A percentile compares a stretch with the other conserved stretches of the same genome.
phyloP scores from a whole-genome alignment of 2,329 filamentous ascomycete species.

The Hirsutella thompsonii region DNA sequence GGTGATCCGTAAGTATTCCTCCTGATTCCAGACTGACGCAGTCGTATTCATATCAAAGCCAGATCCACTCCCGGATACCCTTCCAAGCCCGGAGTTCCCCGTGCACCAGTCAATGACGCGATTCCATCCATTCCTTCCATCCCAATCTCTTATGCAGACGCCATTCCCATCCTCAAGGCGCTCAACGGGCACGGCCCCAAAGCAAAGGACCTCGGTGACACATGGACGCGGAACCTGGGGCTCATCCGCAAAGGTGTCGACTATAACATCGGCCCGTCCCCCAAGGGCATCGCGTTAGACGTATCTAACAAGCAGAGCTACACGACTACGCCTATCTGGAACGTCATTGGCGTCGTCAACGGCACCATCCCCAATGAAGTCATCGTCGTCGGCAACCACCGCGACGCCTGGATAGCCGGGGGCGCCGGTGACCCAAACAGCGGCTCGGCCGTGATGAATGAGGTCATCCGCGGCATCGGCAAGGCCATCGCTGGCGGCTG shows the following conservation, averaged over 20 bases:
- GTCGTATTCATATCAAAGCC: neutral
- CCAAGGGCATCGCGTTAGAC: slow-evolving; percentile 57
- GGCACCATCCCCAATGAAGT: slow-evolving; percentile 77
- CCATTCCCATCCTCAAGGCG: slow-evolving; percentile 74
- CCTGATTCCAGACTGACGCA: neutral
- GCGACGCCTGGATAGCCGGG: slow-evolving; percentile 83
- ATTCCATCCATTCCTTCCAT: slow-evolving; percentile 83
- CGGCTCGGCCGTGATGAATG: slow-evolving; percentile 67
- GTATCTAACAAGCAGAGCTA: slow-evolving; percentile 72
- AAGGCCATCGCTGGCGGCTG: slow-evolving; percentile 48
- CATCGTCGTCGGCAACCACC: slow-evolving; percentile 81
- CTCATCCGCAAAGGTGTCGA: slow-evolving; percentile 68
- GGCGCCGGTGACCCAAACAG: slow-evolving; percentile 75
- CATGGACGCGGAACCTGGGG: slow-evolving; percentile 59
- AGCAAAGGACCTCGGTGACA: slow-evolving; percentile 57
- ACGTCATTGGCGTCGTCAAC: slow-evolving; percentile 87
- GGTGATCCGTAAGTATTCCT: slow-evolving; percentile 48
- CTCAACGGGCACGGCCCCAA: slow-evolving; percentile 81
- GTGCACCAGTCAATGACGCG: slow-evolving; percentile 53
- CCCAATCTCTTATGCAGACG: slow-evolving; percentile 80
- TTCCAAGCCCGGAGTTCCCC: slow-evolving; percentile 76
- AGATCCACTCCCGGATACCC: slow-evolving; percentile 84
- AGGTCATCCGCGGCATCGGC: slow-evolving; percentile 65
- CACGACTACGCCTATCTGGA: slow-evolving; percentile 71
- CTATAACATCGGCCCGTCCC: slow-evolving; percentile 77